Evolutionary conservation across 257 asterid genomes (phyloP), one percentile per base, ranked within the genome.

Genomic region (Scutellaria galericulata): DNA sequence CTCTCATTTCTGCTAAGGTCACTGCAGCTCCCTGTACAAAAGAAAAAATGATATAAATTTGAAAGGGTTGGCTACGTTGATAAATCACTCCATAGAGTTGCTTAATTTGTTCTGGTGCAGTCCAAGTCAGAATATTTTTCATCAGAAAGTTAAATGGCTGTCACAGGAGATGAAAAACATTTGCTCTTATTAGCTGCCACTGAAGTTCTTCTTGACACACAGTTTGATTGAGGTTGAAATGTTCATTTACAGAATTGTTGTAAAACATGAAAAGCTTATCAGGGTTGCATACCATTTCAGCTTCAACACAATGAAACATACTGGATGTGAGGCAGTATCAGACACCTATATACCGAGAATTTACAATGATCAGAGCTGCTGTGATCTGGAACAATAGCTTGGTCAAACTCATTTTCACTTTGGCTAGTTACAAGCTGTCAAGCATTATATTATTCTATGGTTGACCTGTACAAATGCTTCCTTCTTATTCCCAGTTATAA

Each of bases 1-100:
- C 99, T 77, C 90, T 84, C 86, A 94, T 74, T 82, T 94, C 91
- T 40, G 86, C 84, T 76, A 94, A 83, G 80, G 97, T 91, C 69
- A 89, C 96, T 61, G 97, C 96, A 83, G 97, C 92, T 77, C 96
- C 99, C 99, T 91, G 79, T 22, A 53, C 71, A 73, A 73, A 45
- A 61, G 14, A 48, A 14, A 69, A 62, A 74, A 50, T 35, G 62
- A 70, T 6, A 54, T n/a, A 46, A 61, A 74, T 18, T 42, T 68
- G n/a, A 45, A 68, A 53, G 59, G 35, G 75, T 46, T 71, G 75
- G 77, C 71, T 61, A 70, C 64, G 55, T 55, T 67, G 42, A 57
- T 39, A 61, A 58, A 70, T 75, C 22, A 79, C 46, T 41, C 60
- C 24, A 70, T n/a, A 27, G 63, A 60, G 62, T 41, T 61, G 27